These are phyloP conservation scores for Crucibulum parvulum DNA, from an alignment of 1,284 basidiomycete genomes.

Conservation along the genomic window DNA sequence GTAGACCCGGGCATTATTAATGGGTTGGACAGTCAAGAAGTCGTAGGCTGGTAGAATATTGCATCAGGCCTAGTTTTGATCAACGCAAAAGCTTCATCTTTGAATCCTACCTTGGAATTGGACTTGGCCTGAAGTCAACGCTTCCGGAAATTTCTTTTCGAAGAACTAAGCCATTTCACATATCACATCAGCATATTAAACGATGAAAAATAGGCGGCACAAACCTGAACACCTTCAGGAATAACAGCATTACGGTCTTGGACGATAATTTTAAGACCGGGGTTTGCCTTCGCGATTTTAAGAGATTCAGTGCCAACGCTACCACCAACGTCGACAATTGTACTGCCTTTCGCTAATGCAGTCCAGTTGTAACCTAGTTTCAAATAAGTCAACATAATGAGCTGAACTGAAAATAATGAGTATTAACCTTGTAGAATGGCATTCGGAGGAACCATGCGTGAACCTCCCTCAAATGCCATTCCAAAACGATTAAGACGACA, in stretches of 20 bases:
- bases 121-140: slow-evolving; percentile 27
- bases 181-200: background rate
- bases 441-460: too few relatives aligned
- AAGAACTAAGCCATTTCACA: slow-evolving; percentile 30
- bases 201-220: background rate
- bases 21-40: slow-evolving; percentile 39
- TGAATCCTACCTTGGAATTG: slow-evolving; percentile 29
- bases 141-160: slow-evolving; percentile 29
- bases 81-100: background rate
- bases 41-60: slow-evolving; percentile 32
- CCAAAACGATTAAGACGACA: slow-evolving; percentile 18
- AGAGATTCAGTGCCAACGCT: slow-evolving; percentile 43
- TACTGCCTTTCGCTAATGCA: slow-evolving; percentile 27
- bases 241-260: slow-evolving; percentile 43
- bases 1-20: slow-evolving; percentile 36
- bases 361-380: slow-evolving; percentile 46
- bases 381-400: too few relatives aligned
- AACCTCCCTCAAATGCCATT: too few relatives aligned
- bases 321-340: slow-evolving; percentile 51
- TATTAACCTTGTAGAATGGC: too few relatives aligned
- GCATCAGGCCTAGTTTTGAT: background rate
- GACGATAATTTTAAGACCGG: slow-evolving; percentile 39
- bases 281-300: slow-evolving; percentile 26
- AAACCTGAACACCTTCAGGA: slow-evolving; percentile 36
- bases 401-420: too few relatives aligned